Conservation (phyloP, 352 stramenopile species). For the Phytophthora sp. region DNA sequence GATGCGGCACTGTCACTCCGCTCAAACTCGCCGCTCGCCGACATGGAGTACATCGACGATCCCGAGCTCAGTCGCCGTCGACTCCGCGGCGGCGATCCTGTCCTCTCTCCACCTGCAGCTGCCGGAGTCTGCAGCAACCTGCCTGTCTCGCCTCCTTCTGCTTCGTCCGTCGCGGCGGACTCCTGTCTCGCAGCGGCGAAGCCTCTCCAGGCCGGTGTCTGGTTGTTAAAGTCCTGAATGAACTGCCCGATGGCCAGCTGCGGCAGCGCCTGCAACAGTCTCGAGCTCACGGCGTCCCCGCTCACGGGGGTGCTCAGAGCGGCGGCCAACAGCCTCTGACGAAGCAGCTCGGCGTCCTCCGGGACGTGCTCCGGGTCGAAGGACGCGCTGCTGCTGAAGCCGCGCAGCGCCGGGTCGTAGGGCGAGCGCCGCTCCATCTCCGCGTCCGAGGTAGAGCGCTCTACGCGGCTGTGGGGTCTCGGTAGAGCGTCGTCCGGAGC, state of each 20-base stretch:
- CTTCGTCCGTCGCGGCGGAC: neutral
- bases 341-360: slow-evolving; percentile 19
- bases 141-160: slow-evolving; percentile 14
- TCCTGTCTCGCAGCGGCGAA: slow-evolving; percentile 21
- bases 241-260: slow-evolving; percentile 40
- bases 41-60: slow-evolving; percentile 27
- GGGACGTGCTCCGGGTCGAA: slow-evolving; percentile 9
- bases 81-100: slow-evolving; percentile 12
- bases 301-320: slow-evolving; percentile 31
- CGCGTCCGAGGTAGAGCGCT: slow-evolving; percentile 5
- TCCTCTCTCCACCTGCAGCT: neutral
- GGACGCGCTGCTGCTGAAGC: slow-evolving; percentile 18
- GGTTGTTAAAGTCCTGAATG: slow-evolving; percentile 38
- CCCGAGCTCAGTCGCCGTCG: slow-evolving; percentile 23
- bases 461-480: slow-evolving; percentile 16
- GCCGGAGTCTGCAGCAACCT: slow-evolving; percentile 5
- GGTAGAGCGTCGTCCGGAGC: slow-evolving; percentile 15
- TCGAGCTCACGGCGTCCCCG: slow-evolving; percentile 30
- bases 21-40: slow-evolving; percentile 22
- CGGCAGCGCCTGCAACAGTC: slow-evolving; percentile 41
- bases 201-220: slow-evolving; percentile 23
- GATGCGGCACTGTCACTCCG: slow-evolving; percentile 5
- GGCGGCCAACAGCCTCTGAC: slow-evolving; percentile 13
- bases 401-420: slow-evolving; percentile 2
- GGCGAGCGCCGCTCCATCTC: slow-evolving; percentile 5